These are phyloP conservation scores for Panicum virgatum DNA, from an alignment of 202 grass and related monocot genomes.

Conservation along the genomic window DNA sequence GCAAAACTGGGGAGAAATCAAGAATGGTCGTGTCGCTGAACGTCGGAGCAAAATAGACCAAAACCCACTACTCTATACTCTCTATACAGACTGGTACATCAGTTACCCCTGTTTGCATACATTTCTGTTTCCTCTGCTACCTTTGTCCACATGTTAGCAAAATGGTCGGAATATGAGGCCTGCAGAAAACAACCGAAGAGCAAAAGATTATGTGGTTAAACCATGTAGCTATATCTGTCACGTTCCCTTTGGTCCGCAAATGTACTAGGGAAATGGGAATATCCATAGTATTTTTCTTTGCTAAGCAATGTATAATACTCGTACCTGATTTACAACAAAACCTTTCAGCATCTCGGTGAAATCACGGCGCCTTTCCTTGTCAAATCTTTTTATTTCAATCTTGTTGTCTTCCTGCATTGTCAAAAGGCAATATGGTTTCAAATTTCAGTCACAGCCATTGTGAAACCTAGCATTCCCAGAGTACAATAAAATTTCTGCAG, in stretches of 20 bases:
- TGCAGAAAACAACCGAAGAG: constrained; percentile 15
- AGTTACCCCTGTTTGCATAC: constrained; percentile 49
- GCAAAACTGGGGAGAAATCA: constrained; percentile 44
- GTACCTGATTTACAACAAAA: constrained; percentile 53
- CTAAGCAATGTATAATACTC: not conserved
- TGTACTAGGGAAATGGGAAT: not conserved
- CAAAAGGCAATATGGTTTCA: constrained; percentile 12
- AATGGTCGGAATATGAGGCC: constrained; percentile 73
- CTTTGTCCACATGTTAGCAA: constrained; percentile 74
- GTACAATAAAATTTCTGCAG: not conserved
- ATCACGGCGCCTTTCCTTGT: constrained; percentile 41
- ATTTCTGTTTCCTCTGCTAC: constrained; percentile 79
- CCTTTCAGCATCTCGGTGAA: constrained; percentile 55
- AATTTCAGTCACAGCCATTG: constrained; percentile 1
- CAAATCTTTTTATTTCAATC: constrained; percentile 55
- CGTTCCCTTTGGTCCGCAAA: not conserved
- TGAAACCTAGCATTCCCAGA: not conserved
- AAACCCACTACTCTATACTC: constrained; percentile 36
- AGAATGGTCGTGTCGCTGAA: constrained; percentile 16
- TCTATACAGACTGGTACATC: constrained; percentile 38
- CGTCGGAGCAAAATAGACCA: constrained; percentile 9
- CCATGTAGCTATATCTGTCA: not conserved
- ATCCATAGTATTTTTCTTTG: not conserved
- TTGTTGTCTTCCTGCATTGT: constrained; percentile 52
- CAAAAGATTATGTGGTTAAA: not conserved